phyloP scores from a whole-genome alignment of 257 asterid species.

The Buddleja alternifolia region DNA sequence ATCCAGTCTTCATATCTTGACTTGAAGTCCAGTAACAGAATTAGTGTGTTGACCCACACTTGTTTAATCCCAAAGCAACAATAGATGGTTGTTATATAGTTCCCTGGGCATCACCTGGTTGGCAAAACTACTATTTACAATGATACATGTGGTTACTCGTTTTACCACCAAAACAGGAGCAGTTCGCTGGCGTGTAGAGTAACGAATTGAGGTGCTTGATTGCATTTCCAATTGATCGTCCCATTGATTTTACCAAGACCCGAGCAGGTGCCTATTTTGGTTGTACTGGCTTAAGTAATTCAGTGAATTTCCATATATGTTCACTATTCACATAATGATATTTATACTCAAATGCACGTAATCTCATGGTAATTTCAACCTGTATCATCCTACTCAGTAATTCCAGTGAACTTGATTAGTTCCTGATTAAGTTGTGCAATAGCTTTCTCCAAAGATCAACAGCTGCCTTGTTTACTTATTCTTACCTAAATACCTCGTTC shows the following conservation, averaged over 20 bases:
- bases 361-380: background rate
- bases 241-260: background rate
- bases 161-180: background rate
- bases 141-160: conserved; percentile 2
- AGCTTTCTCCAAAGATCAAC: background rate
- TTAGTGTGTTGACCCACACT: conserved; percentile 11
- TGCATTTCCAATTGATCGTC: too few species aligned
- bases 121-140: background rate
- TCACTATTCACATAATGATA: too few species aligned
- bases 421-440: background rate
- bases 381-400: conserved; percentile 2
- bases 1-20: background rate
- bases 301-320: background rate
- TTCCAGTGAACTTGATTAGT: conserved; percentile 5
- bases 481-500: background rate
- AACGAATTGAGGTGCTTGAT: too few species aligned
- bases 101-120: conserved; percentile 17
- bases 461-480: background rate
- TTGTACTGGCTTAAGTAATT: background rate
- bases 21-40: conserved; percentile 7
- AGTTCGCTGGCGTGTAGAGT: too few species aligned
- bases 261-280: background rate
- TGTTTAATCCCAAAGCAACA: conserved; percentile 12
- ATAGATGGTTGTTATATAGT: conserved; percentile 4
- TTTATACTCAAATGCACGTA: too few species aligned